Conservation (phyloP, 2,329 filamentous ascomycete genomes). For the Pyrenophora tritici-repentis region DNA sequence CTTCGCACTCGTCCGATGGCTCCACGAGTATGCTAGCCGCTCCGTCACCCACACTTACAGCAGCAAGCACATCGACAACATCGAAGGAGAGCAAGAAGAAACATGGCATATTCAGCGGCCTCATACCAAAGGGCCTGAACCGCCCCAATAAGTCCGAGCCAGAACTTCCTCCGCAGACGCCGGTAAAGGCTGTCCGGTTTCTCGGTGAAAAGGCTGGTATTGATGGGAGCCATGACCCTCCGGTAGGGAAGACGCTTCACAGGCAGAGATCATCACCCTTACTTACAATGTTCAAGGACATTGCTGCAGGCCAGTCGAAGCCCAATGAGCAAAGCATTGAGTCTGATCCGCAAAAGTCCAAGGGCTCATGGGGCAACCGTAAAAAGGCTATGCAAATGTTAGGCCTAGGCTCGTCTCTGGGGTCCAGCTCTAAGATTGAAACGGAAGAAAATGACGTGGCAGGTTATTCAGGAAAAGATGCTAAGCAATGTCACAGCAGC, state of each 20-base stretch:
- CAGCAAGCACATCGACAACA: conserved; percentile 2
- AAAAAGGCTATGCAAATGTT: conserved; percentile 21
- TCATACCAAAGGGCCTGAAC: conserved; percentile 19
- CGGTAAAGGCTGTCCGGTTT: conserved; percentile 29
- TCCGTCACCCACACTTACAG: conserved; percentile 8
- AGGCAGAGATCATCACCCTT: conserved; percentile 6
- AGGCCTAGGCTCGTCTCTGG: conserved; percentile 12
- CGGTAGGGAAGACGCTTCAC: conserved; percentile 8
- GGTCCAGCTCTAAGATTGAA: conserved; percentile 9
- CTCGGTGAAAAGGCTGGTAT: conserved; percentile 21
- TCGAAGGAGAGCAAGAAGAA: conserved; percentile 22
- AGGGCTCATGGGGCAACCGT: conserved; percentile 8
- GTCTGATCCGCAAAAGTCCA: conserved; percentile 10
- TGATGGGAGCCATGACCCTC: conserved; percentile 3
- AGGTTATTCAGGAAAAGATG: conserved; percentile 4
- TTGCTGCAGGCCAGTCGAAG: conserved; percentile 8
- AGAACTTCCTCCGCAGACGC: conserved; percentile 25
- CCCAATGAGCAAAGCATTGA: conserved; percentile 18
- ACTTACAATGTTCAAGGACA: conserved; percentile 5
- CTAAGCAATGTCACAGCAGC: conserved; percentile 14
- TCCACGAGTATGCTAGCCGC: background rate
- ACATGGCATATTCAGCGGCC: conserved; percentile 18
- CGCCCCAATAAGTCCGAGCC: conserved; percentile 11
- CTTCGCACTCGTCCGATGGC: background rate
- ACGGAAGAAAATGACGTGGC: background rate